Evolutionary conservation across 805 yeast species (phyloP).

Genomic region (Scheffersomyces ergatensis): DNA sequence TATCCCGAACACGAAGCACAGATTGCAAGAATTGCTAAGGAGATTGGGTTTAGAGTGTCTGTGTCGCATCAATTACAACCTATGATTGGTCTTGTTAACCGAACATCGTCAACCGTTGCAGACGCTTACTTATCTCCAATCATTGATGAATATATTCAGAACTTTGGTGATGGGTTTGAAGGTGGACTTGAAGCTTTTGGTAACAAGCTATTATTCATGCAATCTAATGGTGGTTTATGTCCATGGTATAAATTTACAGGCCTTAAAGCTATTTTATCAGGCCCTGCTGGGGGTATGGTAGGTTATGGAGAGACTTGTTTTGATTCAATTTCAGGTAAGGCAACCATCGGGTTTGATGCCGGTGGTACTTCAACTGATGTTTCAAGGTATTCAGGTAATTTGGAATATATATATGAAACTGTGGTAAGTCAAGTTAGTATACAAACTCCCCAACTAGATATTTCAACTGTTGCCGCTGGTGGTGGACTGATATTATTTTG

Average conservation of each 20-base stretch:
- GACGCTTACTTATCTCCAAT: constrained; percentile 44
- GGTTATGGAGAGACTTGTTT: constrained; percentile 87
- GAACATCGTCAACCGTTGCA: constrained; percentile 42
- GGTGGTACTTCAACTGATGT: constrained; percentile 49
- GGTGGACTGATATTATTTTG: constrained; percentile 41
- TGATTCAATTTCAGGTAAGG: constrained; percentile 24
- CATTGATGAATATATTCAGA: constrained; percentile 29
- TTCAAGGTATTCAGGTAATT: constrained; percentile 37
- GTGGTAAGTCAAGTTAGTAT: constrained; percentile 43
- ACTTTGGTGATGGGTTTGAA: constrained; percentile 39
- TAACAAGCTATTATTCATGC: constrained; percentile 79
- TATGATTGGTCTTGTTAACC: constrained; percentile 42
- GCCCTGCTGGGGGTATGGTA: constrained; percentile 98
- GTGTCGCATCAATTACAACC: constrained; percentile 41
- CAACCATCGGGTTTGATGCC: constrained; percentile 41
- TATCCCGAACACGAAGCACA: constrained; percentile 36
- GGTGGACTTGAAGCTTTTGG: constrained; percentile 43
- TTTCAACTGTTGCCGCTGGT: constrained; percentile 47
- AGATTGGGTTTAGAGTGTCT: constrained; percentile 38
- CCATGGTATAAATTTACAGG: constrained; percentile 85
- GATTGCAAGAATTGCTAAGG: constrained; percentile 32
- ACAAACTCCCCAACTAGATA: constrained; percentile 45
- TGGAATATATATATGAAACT: constrained; percentile 44
- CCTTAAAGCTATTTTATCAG: constrained; percentile 81
- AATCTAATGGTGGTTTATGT: constrained; percentile 93